These are phyloP conservation scores for Thyridium curvatum DNA, from an alignment of 2,329 filamentous ascomycete species.

Conservation along the genomic window DNA sequence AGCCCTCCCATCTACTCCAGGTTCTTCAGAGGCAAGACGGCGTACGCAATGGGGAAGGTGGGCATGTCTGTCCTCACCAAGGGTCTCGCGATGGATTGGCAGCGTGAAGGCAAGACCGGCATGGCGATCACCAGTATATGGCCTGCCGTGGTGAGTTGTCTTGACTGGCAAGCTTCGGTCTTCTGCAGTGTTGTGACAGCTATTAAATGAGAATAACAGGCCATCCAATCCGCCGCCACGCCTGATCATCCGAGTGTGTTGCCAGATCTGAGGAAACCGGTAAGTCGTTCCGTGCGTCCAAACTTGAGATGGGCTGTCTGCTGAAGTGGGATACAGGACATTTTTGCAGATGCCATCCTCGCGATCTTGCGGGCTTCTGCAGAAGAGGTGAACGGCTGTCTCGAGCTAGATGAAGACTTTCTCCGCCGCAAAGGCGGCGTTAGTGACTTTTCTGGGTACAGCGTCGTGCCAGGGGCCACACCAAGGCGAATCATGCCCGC, in stretches of 20 bases:
- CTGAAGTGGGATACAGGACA: slow-evolving; percentile 64
- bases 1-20: slow-evolving; percentile 80
- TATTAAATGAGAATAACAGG: slow-evolving; percentile 16
- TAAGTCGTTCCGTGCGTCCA: slow-evolving; percentile 36
- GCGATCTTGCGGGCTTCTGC: slow-evolving; percentile 60
- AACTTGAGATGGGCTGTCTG: slow-evolving; percentile 49
- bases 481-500: slow-evolving; percentile 76
- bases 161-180: not conserved
- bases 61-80: slow-evolving; percentile 78
- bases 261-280: slow-evolving; percentile 35
- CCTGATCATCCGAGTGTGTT: no score
- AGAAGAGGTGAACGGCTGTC: slow-evolving; percentile 58
- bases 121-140: slow-evolving; percentile 81
- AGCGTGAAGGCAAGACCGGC: slow-evolving; percentile 53
- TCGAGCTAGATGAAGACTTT: slow-evolving; percentile 78
- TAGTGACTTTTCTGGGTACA: slow-evolving; percentile 67
- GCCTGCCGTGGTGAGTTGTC: slow-evolving; percentile 61
- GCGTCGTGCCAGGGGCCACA: slow-evolving; percentile 52
- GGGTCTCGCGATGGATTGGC: slow-evolving; percentile 76
- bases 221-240: slow-evolving; percentile 66
- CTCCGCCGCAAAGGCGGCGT: slow-evolving; percentile 58
- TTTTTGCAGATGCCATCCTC: slow-evolving; percentile 76
- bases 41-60: slow-evolving; percentile 74
- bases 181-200: not conserved
- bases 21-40: slow-evolving; percentile 81